Percentiles rank a stretch among this genome's conserved stretches.
Evolutionary conservation across 1,284 basidiomycete genomes (phyloP).

Genomic region (Lentinula novae-zelandiae): DNA sequence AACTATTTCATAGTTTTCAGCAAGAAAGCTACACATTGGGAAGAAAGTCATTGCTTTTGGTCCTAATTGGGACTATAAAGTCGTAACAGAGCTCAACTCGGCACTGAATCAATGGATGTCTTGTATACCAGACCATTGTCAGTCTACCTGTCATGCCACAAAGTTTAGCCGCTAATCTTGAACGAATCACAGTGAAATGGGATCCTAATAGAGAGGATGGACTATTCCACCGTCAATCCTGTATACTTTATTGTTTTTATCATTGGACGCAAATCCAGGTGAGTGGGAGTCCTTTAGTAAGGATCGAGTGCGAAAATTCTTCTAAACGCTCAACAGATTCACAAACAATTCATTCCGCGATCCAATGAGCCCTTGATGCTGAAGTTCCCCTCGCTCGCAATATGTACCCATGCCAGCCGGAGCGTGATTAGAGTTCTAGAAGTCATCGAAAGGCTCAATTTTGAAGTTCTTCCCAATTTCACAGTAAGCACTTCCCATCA

Average conservation of each 20-base stretch:
- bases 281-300: too few relatives aligned
- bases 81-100: not conserved
- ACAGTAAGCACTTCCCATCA: not conserved
- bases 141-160: constrained; percentile 27
- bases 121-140: constrained; percentile 24
- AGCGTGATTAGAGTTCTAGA: not conserved
- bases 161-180: not conserved
- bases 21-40: not conserved
- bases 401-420: constrained; percentile 46
- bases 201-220: constrained; percentile 35
- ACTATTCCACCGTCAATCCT: constrained; percentile 4
- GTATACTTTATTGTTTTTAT: constrained; percentile 26
- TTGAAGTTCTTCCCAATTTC: not conserved
- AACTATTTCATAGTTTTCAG: not conserved
- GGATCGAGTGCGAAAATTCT: too few relatives aligned
- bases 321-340: constrained; percentile 22
- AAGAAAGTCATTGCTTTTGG: not conserved
- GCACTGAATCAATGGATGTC: constrained; percentile 4
- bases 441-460: not conserved
- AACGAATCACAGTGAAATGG: constrained; percentile 31
- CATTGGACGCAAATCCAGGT: constrained; percentile 37
- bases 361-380: constrained; percentile 24
- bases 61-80: not conserved
- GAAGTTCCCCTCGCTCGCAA: constrained; percentile 41
- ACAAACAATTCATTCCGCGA: constrained; percentile 47